phyloP scores from a whole-genome alignment of 1,284 basidiomycete genomes.

The Chalciporus sp. region DNA sequence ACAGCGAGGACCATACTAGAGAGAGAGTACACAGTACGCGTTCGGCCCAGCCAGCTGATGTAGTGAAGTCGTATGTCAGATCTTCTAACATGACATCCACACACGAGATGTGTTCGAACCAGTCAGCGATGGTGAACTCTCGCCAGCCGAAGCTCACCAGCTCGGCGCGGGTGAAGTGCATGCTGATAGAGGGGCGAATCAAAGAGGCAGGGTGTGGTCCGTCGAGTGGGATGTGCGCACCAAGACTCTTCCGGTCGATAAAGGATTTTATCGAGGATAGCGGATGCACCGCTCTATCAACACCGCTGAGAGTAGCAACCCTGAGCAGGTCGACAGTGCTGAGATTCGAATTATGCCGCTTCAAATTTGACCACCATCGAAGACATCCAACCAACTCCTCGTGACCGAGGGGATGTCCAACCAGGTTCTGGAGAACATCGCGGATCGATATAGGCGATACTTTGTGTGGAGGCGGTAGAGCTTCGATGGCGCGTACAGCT shows the following conservation, averaged over 20 bases:
- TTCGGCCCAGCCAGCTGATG: constrained; percentile 64
- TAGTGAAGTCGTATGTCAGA: constrained; percentile 43
- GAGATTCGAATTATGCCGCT: background rate
- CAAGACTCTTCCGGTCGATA: background rate
- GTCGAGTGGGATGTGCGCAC: constrained; percentile 63
- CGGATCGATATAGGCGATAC: constrained; percentile 76
- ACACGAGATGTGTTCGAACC: constrained; percentile 10
- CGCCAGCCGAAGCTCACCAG: constrained; percentile 79
- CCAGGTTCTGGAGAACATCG: constrained; percentile 83
- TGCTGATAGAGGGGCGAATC: constrained; percentile 53
- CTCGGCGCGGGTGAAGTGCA: constrained; percentile 54
- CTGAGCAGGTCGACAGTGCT: background rate
- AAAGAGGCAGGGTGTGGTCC: constrained; percentile 65
- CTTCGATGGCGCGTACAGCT: constrained; percentile 52
- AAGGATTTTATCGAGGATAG: constrained; percentile 5
- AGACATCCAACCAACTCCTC: constrained; percentile 82
- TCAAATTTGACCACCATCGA: constrained; percentile 81
- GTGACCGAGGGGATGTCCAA: constrained; percentile 65
- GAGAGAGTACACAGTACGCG: constrained; percentile 66
- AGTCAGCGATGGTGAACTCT: constrained; percentile 58
- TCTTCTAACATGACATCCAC: background rate
- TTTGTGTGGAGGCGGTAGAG: constrained; percentile 66
- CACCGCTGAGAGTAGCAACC: background rate
- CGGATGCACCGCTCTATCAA: background rate
- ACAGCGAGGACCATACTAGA: constrained; percentile 50